phyloP scores from a whole-genome alignment of 495 filamentous ascomycete genomes.

The Podospora conica region DNA sequence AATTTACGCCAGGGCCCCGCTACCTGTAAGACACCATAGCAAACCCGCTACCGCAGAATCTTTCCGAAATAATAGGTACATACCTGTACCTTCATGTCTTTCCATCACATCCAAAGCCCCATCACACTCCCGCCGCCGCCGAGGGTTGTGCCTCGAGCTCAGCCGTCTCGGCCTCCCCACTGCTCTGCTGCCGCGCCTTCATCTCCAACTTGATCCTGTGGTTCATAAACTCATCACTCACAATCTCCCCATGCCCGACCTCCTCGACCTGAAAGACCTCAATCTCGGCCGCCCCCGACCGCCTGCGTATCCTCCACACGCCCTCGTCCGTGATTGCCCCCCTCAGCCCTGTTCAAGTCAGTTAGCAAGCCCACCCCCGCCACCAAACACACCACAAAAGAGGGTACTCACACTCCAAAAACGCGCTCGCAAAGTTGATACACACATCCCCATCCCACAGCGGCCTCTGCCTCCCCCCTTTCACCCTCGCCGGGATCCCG shows the following conservation, averaged over 20 bases:
- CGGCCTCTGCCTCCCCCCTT: conserved; percentile 47
- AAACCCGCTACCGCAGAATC: not conserved
- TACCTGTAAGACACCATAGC: not conserved
- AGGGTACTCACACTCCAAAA: conserved; percentile 59
- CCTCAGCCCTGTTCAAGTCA: conserved; percentile 52
- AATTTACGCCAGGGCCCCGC: not conserved
- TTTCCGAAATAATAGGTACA: not conserved
- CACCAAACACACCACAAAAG: not conserved
- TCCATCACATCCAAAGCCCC: not conserved
- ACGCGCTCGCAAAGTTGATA: conserved; percentile 75
- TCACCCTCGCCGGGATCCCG: conserved; percentile 66
- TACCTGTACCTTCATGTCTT: too few relatives aligned
- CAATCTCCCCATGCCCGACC: conserved; percentile 65
- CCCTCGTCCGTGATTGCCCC: conserved; percentile 60
- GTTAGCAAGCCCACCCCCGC: too few relatives aligned
- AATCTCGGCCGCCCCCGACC: conserved; percentile 49
- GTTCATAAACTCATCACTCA: conserved; percentile 67
- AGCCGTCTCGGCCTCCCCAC: not conserved
- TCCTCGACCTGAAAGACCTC: conserved; percentile 69
- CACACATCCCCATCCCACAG: conserved; percentile 87
- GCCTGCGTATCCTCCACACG: conserved; percentile 73
- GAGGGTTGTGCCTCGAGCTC: not conserved
- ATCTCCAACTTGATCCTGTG: conserved; percentile 57
- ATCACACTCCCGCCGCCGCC: not conserved
- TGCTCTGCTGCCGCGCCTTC: conserved; percentile 4